A percentile compares a stretch with the other conserved stretches of the same genome.
Conservation (phyloP, 208 protist species). For the Porcisia deanei region DNA sequence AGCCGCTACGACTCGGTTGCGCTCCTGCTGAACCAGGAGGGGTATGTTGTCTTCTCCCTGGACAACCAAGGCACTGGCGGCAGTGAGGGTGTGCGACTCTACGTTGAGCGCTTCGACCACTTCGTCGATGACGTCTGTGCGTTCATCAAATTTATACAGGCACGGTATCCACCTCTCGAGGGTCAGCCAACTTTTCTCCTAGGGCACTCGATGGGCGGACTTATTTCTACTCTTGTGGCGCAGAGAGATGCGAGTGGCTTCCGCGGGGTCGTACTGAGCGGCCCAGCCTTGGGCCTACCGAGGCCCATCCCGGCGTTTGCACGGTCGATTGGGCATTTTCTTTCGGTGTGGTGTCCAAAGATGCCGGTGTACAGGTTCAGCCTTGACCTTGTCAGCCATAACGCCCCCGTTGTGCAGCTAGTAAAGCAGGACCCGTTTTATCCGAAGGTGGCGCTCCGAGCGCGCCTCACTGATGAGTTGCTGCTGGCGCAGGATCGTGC, state of each 20-base stretch:
- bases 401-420: constrained; percentile 54
- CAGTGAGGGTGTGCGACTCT: constrained; percentile 68
- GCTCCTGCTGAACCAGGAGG: constrained; percentile 44
- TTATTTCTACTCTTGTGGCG: constrained; percentile 60
- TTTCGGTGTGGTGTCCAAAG: constrained; percentile 51
- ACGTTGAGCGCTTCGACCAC: constrained; percentile 69
- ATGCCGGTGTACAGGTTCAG: constrained; percentile 41
- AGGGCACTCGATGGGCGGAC: constrained; percentile 82
- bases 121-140: constrained; percentile 73
- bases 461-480: constrained; percentile 55
- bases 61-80: constrained; percentile 82
- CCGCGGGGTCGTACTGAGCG: constrained; percentile 60
- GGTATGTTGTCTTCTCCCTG: constrained; percentile 60
- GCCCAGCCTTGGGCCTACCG: constrained; percentile 42
- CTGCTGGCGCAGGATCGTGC: constrained; percentile 46
- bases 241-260: constrained; percentile 34
- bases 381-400: constrained; percentile 33
- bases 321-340: constrained; percentile 17
- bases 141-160: constrained; percentile 46
- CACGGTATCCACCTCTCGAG: constrained; percentile 38
- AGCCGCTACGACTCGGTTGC: constrained; percentile 75
- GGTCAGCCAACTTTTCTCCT: constrained; percentile 55
- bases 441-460: constrained; percentile 33
- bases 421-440: constrained; percentile 66
- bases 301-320: constrained; percentile 17